Evolutionary conservation across 768 basidiomycete genomes (phyloP).

Genomic region (Russula emetica): DNA sequence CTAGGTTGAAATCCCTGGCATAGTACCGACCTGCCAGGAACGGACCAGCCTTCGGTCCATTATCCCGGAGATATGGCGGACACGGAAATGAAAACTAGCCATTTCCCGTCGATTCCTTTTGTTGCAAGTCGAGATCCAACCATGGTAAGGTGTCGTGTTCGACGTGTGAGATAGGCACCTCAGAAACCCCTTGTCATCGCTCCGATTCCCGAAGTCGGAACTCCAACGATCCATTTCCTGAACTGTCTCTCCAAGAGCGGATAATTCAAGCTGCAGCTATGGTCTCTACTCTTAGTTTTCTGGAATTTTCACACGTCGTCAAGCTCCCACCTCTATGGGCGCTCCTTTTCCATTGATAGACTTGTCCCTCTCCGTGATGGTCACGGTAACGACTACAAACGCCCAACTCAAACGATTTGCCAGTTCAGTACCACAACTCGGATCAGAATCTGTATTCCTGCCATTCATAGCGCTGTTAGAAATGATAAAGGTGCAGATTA

Average conservation of each 20-base stretch:
- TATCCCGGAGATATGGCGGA: conserved; percentile 11
- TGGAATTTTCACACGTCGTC: background rate
- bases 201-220: background rate
- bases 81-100: conserved; percentile 21
- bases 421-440: background rate
- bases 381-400: background rate
- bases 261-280: background rate
- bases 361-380: background rate
- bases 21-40: background rate
- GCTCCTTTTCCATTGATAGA: background rate
- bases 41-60: background rate
- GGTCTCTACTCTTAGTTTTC: background rate
- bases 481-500: background rate
- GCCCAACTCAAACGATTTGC: background rate
- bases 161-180: background rate
- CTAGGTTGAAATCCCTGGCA: background rate
- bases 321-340: background rate
- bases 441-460: background rate
- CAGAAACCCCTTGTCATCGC: background rate
- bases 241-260: background rate
- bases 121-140: conserved; percentile 8
- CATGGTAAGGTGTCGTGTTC: background rate
- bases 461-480: background rate
- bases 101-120: background rate
- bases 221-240: background rate